Base-by-base conservation (phyloP, 2,329 filamentous ascomycete genomes). In the Fusarium pseudograminearum region DNA sequence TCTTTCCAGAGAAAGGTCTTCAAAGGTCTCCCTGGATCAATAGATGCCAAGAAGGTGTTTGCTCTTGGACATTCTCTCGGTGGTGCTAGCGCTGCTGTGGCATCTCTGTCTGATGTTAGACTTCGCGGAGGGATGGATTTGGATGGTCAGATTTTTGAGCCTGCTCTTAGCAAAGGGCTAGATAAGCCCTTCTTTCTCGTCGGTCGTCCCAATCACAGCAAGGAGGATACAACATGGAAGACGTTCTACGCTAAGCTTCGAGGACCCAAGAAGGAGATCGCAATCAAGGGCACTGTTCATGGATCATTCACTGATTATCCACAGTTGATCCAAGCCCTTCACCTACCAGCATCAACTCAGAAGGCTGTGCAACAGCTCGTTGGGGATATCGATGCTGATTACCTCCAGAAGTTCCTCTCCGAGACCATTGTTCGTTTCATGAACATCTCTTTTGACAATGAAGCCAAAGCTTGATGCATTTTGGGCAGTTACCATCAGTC, bases 31-130 rank as follows among this genome's bases (percentile, higher is more conserved):
- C 69, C 72, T 0, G 77, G 74, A 8, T 58, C 59, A 9, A 48
- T 79, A 16, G 70, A 80, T n/a, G 58, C 66, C 10, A 54, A 69
- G 2, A 74, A 70, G 8, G 71, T 80, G 6, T 74, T 78, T 2
- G 76, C 80, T 7, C 79, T 79, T 6, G 82, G 83, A 0, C 80
- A 82, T 48, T 83, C 80, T 0, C 71, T 82, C 6, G 81, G 81
- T 2, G 81, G 80, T 0, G 78, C 81, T 3, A 76, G 79, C 2
- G 73, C 81, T 0, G 80, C 80, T 1, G 72, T 74, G 2, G 76
- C 77, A 2, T 69, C 78, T 51, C 46, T 76, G 5, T 54, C 57
- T 4, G 79, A 83, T 46, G 56, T 58, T 1, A 67, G 79, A 4
- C 75, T 84, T 56, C 58, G 67, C 0, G 81, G 76, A 0, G 83